These are phyloP conservation scores for Eucalyptus sp. DNA, from an alignment of 345 rosid species.

Conservation along the genomic window DNA sequence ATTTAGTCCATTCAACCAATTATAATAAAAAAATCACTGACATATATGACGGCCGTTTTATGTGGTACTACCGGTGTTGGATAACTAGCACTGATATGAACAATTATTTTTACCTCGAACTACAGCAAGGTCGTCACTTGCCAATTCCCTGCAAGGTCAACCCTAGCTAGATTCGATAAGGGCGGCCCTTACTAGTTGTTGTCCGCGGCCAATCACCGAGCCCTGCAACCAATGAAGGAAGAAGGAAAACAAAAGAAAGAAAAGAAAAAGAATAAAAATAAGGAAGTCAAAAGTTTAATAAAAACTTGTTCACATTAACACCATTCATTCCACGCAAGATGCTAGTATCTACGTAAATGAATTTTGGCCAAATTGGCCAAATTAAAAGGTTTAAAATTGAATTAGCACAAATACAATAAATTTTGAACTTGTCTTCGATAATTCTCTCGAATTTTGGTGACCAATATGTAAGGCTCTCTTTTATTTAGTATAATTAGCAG, in stretches of 20 bases:
- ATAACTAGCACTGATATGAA: rapidly evolving
- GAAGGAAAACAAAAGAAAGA: neutral
- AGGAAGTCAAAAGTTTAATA: neutral
- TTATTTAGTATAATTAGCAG: neutral
- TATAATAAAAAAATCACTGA: rapidly evolving
- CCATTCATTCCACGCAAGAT: rapidly evolving
- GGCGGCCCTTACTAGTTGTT: neutral
- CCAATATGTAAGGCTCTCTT: neutral
- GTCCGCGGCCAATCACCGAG: rapidly evolving
- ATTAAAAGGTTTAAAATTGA: neutral
- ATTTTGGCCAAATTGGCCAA: neutral
- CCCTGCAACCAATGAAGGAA: neutral
- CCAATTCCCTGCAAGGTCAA: neutral
- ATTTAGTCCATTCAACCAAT: neutral
- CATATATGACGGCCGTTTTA: rapidly evolving
- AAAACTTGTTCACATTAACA: neutral
- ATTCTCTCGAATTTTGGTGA: neutral
- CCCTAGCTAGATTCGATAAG: neutral
- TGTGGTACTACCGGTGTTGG: rapidly evolving
- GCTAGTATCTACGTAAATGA: rapidly evolving
- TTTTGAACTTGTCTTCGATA: neutral
- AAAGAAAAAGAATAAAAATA: neutral
- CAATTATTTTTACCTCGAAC: neutral
- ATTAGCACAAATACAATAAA: neutral
- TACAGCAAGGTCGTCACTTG: neutral